phyloP scores from a whole-genome alignment of 768 basidiomycete genomes.

The Hortiboletus campestris region DNA sequence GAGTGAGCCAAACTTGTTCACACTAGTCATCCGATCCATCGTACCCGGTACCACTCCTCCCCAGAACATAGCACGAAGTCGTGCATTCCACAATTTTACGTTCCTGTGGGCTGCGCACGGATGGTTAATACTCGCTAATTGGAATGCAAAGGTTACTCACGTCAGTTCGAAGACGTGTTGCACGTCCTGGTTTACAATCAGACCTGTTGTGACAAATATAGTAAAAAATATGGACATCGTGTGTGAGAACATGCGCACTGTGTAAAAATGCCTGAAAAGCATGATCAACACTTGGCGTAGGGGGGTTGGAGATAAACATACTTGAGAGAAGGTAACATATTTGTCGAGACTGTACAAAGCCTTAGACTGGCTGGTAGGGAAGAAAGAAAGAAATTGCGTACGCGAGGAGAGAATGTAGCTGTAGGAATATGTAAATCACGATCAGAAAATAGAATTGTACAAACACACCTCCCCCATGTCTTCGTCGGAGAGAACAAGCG shows the following conservation, averaged over 20 bases:
- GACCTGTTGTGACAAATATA: conserved; percentile 9
- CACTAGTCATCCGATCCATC: too few relatives aligned
- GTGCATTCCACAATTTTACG: conserved; percentile 57
- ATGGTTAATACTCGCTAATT: conserved; percentile 13
- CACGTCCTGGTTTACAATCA: conserved; percentile 23
- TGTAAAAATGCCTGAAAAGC: conserved; percentile 21
- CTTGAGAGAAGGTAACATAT: conserved; percentile 32
- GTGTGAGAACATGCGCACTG: conserved; percentile 9
- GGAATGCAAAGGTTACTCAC: conserved; percentile 8
- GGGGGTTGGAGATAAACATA: conserved; percentile 8
- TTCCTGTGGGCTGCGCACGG: conserved; percentile 41
- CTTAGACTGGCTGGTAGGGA: conserved; percentile 29
- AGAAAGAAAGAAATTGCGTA: conserved; percentile 30
- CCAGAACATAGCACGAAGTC: conserved; percentile 59
- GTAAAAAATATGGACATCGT: background rate
- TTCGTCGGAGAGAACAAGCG: conserved; percentile 40
- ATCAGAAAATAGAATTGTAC: background rate
- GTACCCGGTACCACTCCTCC: too few relatives aligned
- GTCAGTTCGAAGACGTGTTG: conserved; percentile 29
- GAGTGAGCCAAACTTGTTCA: too few relatives aligned
- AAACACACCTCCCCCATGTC: conserved; percentile 46
- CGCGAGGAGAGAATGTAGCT: conserved; percentile 62
- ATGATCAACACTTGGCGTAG: conserved; percentile 37
- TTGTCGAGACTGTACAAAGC: conserved; percentile 38
- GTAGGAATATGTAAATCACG: background rate